These are phyloP conservation scores for Crucibulum laeve DNA, from an alignment of 768 basidiomycete species.

Conservation along the genomic window DNA sequence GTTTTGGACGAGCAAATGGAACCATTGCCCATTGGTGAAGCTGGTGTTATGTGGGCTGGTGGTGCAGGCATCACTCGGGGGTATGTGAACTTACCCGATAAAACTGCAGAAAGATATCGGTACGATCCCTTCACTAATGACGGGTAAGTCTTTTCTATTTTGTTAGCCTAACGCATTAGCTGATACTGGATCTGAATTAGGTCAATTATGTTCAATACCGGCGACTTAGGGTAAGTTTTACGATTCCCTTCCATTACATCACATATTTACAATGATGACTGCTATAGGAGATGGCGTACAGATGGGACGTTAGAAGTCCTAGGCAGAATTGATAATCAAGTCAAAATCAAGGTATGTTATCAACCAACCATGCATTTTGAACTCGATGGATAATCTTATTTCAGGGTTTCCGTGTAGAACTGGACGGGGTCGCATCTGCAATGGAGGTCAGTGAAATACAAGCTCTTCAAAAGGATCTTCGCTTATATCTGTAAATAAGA, in stretches of 20 bases:
- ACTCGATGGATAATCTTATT: slow-evolving; percentile 1
- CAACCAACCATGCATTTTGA: background rate
- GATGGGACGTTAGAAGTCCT: slow-evolving; percentile 55
- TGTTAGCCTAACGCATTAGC: background rate
- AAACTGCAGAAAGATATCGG: slow-evolving; percentile 46
- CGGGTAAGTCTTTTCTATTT: slow-evolving; percentile 28
- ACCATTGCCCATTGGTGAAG: slow-evolving; percentile 31
- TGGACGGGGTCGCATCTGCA: slow-evolving; percentile 57
- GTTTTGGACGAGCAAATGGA: slow-evolving; percentile 32
- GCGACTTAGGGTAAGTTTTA: slow-evolving; percentile 43
- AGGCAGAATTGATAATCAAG: slow-evolving; percentile 59
- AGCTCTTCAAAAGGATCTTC: background rate
- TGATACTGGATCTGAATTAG: slow-evolving; percentile 8
- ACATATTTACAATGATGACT: slow-evolving; percentile 3
- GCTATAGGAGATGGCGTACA: slow-evolving; percentile 38
- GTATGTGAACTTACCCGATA: slow-evolving; percentile 52
- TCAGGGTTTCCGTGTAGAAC: slow-evolving; percentile 59
- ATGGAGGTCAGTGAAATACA: slow-evolving; percentile 40
- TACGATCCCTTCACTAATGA: slow-evolving; percentile 46
- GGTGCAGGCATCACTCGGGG: slow-evolving; percentile 53
- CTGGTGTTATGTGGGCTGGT: slow-evolving; percentile 58
- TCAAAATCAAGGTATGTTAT: slow-evolving; percentile 49
- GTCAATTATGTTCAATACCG: slow-evolving; percentile 61
- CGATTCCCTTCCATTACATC: background rate
- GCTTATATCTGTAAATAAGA: slow-evolving; percentile 19